Conservation (phyloP, 2,329 filamentous ascomycete genomes). For the Ophiostoma angusticollis region DNA sequence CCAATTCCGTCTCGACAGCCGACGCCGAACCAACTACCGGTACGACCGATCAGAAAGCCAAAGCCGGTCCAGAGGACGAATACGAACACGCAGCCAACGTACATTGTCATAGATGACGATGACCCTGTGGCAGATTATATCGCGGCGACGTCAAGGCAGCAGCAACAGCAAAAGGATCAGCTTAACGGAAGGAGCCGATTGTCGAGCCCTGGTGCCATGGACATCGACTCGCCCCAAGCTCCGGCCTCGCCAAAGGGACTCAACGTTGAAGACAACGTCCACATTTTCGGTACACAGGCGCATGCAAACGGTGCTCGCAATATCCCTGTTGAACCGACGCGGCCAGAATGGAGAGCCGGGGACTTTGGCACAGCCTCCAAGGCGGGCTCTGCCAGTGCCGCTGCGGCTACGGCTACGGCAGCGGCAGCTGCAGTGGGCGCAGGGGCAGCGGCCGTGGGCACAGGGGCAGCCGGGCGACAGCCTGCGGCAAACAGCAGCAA, state of each 20-base stretch:
- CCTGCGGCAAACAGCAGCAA: too few species aligned
- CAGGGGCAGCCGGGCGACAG: not conserved
- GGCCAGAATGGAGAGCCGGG: constrained; percentile 46
- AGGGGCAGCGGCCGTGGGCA: constrained; percentile 11
- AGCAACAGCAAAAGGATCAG: not conserved
- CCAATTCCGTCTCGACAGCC: constrained; percentile 32
- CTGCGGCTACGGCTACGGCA: constrained; percentile 6
- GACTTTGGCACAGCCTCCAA: constrained; percentile 24
- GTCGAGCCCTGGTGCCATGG: constrained; percentile 48
- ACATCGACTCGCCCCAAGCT: constrained; percentile 43
- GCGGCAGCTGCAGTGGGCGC: constrained; percentile 14
- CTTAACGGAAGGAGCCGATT: not conserved
- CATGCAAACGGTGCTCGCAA: constrained; percentile 30
- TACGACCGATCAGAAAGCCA: constrained; percentile 39
- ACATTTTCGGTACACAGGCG: constrained; percentile 1
- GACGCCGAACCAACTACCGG: constrained; percentile 25
- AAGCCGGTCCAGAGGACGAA: constrained; percentile 39
- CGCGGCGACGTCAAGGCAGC: constrained; percentile 16
- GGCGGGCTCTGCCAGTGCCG: too few species aligned
- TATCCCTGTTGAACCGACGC: constrained; percentile 44
- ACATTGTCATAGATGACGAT: constrained; percentile 27
- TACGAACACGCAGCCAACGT: not conserved
- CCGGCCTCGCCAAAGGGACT: not conserved
- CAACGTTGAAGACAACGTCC: not conserved
- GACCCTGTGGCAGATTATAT: constrained; percentile 38